Evolutionary conservation across 495 filamentous ascomycete genomes (phyloP).

Genomic region (Penicillium taxi): DNA sequence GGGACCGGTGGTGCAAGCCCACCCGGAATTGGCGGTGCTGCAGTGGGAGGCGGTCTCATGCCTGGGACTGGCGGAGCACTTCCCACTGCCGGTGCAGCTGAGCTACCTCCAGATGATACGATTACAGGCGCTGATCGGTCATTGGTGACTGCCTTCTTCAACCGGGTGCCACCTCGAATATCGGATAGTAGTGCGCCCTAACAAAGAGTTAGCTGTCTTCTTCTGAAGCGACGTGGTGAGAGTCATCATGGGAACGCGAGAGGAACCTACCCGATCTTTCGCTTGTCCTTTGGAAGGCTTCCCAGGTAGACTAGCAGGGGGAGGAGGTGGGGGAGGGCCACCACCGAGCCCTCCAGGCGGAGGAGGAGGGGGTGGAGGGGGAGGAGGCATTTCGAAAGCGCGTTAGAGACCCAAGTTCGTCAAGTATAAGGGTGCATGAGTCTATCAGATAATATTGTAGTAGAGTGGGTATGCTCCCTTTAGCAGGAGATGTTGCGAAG

Average conservation of each 20-base stretch:
- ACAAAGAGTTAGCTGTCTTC: conserved; percentile 21
- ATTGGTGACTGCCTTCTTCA: conserved; percentile 90
- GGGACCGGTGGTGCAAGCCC: conserved; percentile 74
- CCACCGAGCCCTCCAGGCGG: conserved; percentile 56
- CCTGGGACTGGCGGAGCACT: conserved; percentile 80
- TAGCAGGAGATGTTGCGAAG: conserved; percentile 17
- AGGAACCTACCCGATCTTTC: conserved; percentile 50
- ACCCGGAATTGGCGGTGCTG: too few relatives aligned
- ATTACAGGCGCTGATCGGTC: conserved; percentile 83
- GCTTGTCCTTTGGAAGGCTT: conserved; percentile 40
- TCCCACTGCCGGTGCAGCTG: conserved; percentile 50
- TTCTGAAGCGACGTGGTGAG: background rate
- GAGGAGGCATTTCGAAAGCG: conserved; percentile 49
- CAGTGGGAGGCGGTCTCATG: conserved; percentile 49
- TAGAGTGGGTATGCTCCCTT: conserved; percentile 9
- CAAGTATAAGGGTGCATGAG: conserved; percentile 4
- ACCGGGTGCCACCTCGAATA: conserved; percentile 69
- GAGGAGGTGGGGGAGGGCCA: conserved; percentile 57
- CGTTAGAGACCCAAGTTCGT: conserved; percentile 4
- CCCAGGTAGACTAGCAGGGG: conserved; percentile 40
- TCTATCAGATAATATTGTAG: conserved; percentile 7
- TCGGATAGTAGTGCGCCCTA: conserved; percentile 86
- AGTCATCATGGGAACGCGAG: background rate
- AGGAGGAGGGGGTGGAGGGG: conserved; percentile 65
- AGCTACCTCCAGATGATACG: conserved; percentile 45